Evolutionary conservation across 306 rosid species (phyloP).

Genomic region (Cercis canadensis): DNA sequence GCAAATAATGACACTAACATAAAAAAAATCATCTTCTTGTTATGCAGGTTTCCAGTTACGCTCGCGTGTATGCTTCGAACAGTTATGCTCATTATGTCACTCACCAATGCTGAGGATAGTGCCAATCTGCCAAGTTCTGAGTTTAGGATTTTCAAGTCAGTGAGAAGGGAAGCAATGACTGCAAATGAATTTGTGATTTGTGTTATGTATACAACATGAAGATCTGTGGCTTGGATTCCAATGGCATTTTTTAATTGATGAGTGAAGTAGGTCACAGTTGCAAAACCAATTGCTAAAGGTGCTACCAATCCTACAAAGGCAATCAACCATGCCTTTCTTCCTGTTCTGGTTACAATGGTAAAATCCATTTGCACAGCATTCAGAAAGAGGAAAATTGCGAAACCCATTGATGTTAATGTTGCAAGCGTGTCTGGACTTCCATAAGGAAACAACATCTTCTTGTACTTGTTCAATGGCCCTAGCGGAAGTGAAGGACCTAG

Average conservation of each 20-base stretch:
- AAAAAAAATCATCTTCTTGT: background rate
- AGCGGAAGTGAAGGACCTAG: constrained; percentile 47
- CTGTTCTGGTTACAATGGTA: constrained; percentile 36
- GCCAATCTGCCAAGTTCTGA: constrained; percentile 50
- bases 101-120: constrained; percentile 46
- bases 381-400: constrained; percentile 33
- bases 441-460: constrained; percentile 16
- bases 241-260: background rate
- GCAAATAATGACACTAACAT: background rate
- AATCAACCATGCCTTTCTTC: constrained; percentile 30
- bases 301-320: constrained; percentile 10
- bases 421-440: constrained; percentile 49
- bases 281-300: constrained; percentile 3
- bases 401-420: constrained; percentile 34
- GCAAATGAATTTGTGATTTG: constrained; percentile 42
- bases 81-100: constrained; percentile 29
- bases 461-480: background rate
- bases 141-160: constrained; percentile 46
- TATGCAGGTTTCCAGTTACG: no score
- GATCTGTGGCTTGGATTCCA: background rate
- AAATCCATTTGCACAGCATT: constrained; percentile 54
- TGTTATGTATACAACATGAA: constrained; percentile 12
- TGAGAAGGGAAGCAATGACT: constrained; percentile 45
- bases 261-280: background rate
- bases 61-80: background rate